Evolutionary conservation across 2,329 filamentous ascomycete genomes (phyloP), one percentile per base, ranked within the genome.

Genomic region (Fusarium chuoi): DNA sequence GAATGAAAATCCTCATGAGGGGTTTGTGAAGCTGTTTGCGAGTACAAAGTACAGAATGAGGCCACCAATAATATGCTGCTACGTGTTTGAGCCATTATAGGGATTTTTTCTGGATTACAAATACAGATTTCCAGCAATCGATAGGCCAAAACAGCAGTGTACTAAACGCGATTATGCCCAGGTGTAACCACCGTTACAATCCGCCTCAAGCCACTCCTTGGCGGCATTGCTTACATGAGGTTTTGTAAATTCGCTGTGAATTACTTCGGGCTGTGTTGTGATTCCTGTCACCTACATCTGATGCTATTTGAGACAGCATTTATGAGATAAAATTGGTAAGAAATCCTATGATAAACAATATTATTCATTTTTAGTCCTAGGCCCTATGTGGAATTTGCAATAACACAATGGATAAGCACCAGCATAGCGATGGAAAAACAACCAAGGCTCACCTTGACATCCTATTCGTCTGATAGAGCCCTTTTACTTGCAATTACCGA

Each of bases 1-100:
- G 9, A 4, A 5, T 3, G 5, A 13, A 33, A 17, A n/a, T 13
- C 1, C 0, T 0, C 11, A 5, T 3, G 28, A 9, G 3, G 0
- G 15, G 17, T 12, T 49, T 9, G 3, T 5, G 15, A n/a, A 5
- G 20, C 18, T 0, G 18, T 1, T 22, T 5, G 22, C 18, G 20
- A 46, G 39, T 33, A 33, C 20, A 39, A 39, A 8, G 20, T 49
- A 49, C 22, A 13, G 11, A 49, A 33, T 11, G 5, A 49, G 46
- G 46, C 46, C 18, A 7, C 46, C 28, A 49, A 49, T 49, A 0
- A 49, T 0, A 49, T 33, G 2, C 2, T 0, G n/a, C 22, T n/a
- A 33, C 46, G 46, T 49, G 28, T 6, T 10, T 18, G 11, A 7
- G 11, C 11, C 22, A 9, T 22, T 0, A 7, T 11, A 13, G 22